Conservation (phyloP, 176 grass and related monocot species). For the Ananas comosus region DNA sequence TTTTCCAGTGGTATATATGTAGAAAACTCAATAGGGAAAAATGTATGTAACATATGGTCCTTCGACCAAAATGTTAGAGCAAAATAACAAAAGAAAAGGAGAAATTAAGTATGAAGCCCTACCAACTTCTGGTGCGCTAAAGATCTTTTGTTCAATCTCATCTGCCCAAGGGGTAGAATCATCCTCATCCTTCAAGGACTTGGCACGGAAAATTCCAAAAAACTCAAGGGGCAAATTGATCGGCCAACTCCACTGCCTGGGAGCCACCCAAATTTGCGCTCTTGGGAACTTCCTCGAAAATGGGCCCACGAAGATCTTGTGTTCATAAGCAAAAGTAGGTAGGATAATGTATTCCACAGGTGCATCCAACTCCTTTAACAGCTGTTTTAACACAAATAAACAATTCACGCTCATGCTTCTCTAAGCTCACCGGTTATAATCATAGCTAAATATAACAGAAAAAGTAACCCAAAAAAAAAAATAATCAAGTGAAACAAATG, state of each 20-base stretch:
- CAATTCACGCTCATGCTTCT: neutral
- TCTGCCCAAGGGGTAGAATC: slow-evolving; percentile 57
- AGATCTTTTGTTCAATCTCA: slow-evolving; percentile 90
- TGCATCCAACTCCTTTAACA: slow-evolving; percentile 83
- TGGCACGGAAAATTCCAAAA: slow-evolving; percentile 85
- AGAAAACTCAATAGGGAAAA: too few species aligned
- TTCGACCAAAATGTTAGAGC: neutral
- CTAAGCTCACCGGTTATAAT: neutral
- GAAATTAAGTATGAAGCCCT: neutral
- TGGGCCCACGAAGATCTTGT: slow-evolving; percentile 92
- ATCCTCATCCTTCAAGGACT: slow-evolving; percentile 66
- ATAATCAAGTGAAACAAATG: neutral
- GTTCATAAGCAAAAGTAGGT: slow-evolving; percentile 98
- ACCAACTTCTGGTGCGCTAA: slow-evolving; percentile 98
- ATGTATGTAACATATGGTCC: neutral
- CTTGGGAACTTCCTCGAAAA: slow-evolving; percentile 90
- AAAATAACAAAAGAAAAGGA: neutral
- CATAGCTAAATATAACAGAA: neutral
- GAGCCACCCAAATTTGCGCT: slow-evolving; percentile 87
- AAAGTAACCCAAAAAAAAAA: too few species aligned
- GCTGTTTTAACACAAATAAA: slow-evolving; percentile 25
- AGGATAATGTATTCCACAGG: slow-evolving; percentile 92
- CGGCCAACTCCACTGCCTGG: slow-evolving; percentile 96
- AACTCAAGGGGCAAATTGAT: slow-evolving; percentile 92
- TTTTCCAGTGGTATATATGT: too few species aligned